Percentiles rank a stretch among this genome's conserved stretches.
Evolutionary conservation across 805 yeast genomes (phyloP).

Genomic region (Candida ficus): DNA sequence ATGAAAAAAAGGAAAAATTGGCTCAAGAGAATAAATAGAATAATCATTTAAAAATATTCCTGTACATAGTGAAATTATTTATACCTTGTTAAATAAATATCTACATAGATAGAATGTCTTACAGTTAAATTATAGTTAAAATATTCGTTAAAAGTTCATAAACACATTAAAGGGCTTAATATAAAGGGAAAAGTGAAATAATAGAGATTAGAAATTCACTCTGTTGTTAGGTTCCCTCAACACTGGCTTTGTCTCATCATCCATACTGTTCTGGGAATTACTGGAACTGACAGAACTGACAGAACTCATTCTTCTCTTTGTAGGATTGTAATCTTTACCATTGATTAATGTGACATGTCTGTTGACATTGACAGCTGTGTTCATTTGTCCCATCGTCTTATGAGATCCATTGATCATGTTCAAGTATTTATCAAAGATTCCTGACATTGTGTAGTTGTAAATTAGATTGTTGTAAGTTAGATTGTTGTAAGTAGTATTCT

Average conservation of each 20-base stretch:
- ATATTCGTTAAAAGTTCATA: no score
- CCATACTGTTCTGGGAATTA: slow-evolving; percentile 5
- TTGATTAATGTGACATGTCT: slow-evolving; percentile 13
- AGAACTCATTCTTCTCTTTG: slow-evolving; percentile 20
- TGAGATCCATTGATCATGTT: slow-evolving; percentile 20
- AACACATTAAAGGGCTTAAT: no score
- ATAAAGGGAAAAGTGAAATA: background rate
- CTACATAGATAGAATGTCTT: background rate
- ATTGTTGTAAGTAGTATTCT: no score
- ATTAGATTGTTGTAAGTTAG: background rate
- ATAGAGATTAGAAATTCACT: slow-evolving; percentile 12
- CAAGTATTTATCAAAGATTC: slow-evolving; percentile 27
- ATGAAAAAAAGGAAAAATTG: slow-evolving; percentile 39
- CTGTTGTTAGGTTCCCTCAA: slow-evolving; percentile 15
- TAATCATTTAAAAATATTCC: background rate
- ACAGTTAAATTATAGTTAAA: background rate
- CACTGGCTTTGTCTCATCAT: slow-evolving; percentile 5
- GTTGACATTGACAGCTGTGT: slow-evolving; percentile 19
- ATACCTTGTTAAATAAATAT: background rate
- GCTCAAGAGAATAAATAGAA: background rate
- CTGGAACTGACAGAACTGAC: slow-evolving; percentile 7
- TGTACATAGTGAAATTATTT: background rate
- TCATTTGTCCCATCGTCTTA: slow-evolving; percentile 16
- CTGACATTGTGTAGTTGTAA: slow-evolving; percentile 23
- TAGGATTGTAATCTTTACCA: slow-evolving; percentile 19